phyloP scores from a whole-genome alignment of 352 stramenopile genomes.

The Phytophthora tubulina region DNA sequence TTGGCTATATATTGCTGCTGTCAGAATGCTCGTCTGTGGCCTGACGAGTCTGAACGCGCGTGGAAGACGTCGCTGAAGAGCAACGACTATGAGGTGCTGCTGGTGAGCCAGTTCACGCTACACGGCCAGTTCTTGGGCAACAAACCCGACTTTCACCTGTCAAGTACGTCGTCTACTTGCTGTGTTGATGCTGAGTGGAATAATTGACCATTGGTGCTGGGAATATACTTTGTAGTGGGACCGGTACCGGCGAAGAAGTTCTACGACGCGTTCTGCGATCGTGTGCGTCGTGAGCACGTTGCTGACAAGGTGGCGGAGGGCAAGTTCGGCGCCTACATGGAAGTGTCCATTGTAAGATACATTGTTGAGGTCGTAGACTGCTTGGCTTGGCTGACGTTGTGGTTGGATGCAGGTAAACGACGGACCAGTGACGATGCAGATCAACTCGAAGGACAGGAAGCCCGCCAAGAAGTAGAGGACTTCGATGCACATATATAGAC shows the following conservation, averaged over 20 bases:
- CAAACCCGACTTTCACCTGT: constrained; percentile 89
- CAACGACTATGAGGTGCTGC: constrained; percentile 78
- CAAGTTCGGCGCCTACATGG: constrained; percentile 88
- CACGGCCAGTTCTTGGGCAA: constrained; percentile 85
- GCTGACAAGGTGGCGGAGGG: constrained; percentile 81
- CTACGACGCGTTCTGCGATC: constrained; percentile 78
- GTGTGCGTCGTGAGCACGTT: constrained; percentile 66
- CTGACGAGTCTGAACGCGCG: constrained; percentile 55
- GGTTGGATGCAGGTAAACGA: constrained; percentile 70
- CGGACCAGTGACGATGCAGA: constrained; percentile 84
- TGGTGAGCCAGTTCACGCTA: constrained; percentile 92
- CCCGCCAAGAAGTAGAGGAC: constrained; percentile 50
- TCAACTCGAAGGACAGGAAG: constrained; percentile 85
- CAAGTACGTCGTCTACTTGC: constrained; percentile 56
- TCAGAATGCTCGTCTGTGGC: constrained; percentile 86
- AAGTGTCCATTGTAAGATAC: constrained; percentile 77
- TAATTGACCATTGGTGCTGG: background rate
- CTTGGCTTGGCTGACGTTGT: constrained; percentile 11
- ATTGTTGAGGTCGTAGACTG: background rate
- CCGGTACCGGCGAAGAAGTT: constrained; percentile 73
- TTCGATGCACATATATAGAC: constrained; percentile 32
- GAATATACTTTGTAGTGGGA: constrained; percentile 54
- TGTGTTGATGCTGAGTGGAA: background rate
- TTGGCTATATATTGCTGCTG: background rate
- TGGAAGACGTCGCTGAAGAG: constrained; percentile 79